phyloP scores from a whole-genome alignment of 2,329 filamentous ascomycete species.

The Cercospora sp. region DNA sequence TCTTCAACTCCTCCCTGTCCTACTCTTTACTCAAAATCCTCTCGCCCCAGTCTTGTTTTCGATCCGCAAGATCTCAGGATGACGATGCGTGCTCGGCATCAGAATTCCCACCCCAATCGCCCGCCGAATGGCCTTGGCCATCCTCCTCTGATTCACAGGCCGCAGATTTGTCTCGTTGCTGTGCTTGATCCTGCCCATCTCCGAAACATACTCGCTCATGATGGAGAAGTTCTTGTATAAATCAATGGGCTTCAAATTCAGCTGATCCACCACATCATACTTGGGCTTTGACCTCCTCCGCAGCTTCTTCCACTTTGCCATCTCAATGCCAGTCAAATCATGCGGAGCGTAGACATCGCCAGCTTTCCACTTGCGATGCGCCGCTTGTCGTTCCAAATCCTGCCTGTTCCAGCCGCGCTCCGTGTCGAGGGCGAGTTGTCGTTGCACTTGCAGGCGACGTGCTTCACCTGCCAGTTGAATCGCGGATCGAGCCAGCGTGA shows the following conservation, averaged over 20 bases:
- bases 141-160: constrained; percentile 85
- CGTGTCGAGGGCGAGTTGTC: constrained; percentile 21
- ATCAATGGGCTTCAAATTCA: constrained; percentile 76
- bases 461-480: background rate
- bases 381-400: constrained; percentile 63
- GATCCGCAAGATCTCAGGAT: constrained; percentile 71
- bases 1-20: background rate
- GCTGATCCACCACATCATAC: constrained; percentile 72
- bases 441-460: constrained; percentile 8
- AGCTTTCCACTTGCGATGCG: constrained; percentile 64
- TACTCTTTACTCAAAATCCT: background rate
- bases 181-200: constrained; percentile 81
- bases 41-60: constrained; percentile 5
- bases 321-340: constrained; percentile 76
- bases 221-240: constrained; percentile 96
- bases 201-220: constrained; percentile 82
- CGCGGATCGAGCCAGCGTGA: background rate
- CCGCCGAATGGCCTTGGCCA: constrained; percentile 88
- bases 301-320: constrained; percentile 72
- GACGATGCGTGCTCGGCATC: constrained; percentile 85
- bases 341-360: constrained; percentile 91
- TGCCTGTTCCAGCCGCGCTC: constrained; percentile 35
- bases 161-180: constrained; percentile 74
- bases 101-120: constrained; percentile 79
- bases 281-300: constrained; percentile 49